Evolutionary conservation across 2,329 filamentous ascomycete species (phyloP).

Genomic region (Alternaria brassicae): DNA sequence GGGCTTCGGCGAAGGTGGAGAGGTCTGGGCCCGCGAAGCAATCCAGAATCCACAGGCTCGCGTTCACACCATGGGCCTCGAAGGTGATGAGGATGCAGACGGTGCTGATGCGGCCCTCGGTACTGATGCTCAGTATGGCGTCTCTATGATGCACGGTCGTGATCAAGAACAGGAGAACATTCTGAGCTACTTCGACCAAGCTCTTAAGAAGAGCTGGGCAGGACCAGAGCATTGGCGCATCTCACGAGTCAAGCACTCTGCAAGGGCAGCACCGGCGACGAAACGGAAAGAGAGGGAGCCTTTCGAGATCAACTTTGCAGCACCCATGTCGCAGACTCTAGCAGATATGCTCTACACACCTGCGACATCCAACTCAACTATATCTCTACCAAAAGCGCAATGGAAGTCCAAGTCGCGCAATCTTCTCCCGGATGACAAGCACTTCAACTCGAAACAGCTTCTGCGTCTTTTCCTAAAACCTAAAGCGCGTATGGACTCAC

Average conservation of each 20-base stretch:
- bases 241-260: conserved; percentile 79
- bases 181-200: conserved; percentile 96
- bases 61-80: conserved; percentile 69
- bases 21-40: conserved; percentile 92
- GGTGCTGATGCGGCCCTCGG: conserved; percentile 58
- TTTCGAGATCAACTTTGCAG: conserved; percentile 90
- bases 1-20: conserved; percentile 93
- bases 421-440: conserved; percentile 94
- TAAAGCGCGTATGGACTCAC: conserved; percentile 79
- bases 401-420: conserved; percentile 95
- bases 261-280: conserved; percentile 65
- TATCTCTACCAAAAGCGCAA: conserved; percentile 89
- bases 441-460: conserved; percentile 93
- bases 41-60: conserved; percentile 86
- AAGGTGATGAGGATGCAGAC: conserved; percentile 61
- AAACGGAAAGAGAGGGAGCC: conserved; percentile 94
- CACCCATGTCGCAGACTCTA: conserved; percentile 73
- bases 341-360: conserved; percentile 82
- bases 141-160: conserved; percentile 76
- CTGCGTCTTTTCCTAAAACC: conserved; percentile 93
- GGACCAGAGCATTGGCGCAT: conserved; percentile 99
- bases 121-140: conserved; percentile 72
- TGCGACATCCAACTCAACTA: conserved; percentile 78
- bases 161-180: conserved; percentile 88
- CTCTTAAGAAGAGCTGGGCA: conserved; percentile 95